Base-by-base conservation (phyloP, 352 stramenopile species). In the Detonula confervacea region DNA sequence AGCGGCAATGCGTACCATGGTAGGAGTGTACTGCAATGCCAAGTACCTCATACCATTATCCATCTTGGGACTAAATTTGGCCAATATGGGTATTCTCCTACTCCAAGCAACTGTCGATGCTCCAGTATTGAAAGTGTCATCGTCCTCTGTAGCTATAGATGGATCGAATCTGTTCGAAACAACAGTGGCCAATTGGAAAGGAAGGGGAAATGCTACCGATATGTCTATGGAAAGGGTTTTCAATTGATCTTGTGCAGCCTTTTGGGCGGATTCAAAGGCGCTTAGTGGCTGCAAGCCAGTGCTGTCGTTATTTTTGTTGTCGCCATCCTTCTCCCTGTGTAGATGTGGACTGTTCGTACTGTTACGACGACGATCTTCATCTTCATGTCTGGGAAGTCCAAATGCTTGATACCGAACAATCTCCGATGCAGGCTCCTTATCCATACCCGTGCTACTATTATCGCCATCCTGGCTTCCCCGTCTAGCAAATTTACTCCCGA, bases 21-120 rank as follows among this genome's bases (percentile, higher is more conserved):
- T 60, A 12, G 54, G 46, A 25, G 72, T 75, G 39, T 80, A 80
- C 56, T 80, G 72, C 49, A 80, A 57, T 6, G 61, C 72, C 44
- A 80, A 61, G 30, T 59, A 80, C 44, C 62, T 69, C 18, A 75
- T 44, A 27, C 63, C 72, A 61, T 74, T 56, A 44, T 74, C 47
- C 25, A 75, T 54, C 22, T 75, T 64, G 37, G 67, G 52, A 55
- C 72, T 80, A 60, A 80, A 75, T 54, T 80, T 80, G 20, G 72
- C 72, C 37, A 80, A 57, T n/a, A 74, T 65, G 11, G 72, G 72
- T 39, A 80, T 80, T 35, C 72, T 54, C 16, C 68, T 46, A 9
- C 20, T 22, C 9, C 35, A n/a, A 16, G 51, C 12, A 25, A 52
- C 20, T 14, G 47, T 71, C 57, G 57, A 27, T 18, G 30, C 35